Percentiles rank a stretch among this genome's conserved stretches.
These are phyloP conservation scores for Oehlia diaphana DNA, from an alignment of 192 early-diverging fungal species.

Conservation along the genomic window DNA sequence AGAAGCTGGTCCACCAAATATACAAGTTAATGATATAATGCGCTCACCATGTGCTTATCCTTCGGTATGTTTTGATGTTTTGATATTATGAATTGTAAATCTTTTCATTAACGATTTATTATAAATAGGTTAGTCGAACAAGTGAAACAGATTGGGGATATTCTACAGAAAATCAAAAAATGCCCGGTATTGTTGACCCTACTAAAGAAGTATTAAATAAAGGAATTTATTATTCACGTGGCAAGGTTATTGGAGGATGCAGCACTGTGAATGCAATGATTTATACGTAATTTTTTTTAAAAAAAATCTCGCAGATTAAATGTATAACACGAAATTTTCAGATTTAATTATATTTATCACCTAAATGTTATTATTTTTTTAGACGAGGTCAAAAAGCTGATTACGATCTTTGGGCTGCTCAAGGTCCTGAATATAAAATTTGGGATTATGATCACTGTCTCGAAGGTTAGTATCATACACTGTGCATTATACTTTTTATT, in stretches of 20 bases:
- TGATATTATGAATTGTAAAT: too few relatives aligned
- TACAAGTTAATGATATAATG: too few relatives aligned
- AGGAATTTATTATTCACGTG: background rate
- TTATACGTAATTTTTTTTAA: background rate
- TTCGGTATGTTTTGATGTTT: too few relatives aligned
- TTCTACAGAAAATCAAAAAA: too few relatives aligned
- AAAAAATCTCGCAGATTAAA: background rate
- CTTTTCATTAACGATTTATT: too few relatives aligned
- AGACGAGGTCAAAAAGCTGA: background rate
- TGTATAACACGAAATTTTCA: too few relatives aligned
- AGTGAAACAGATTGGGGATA: too few relatives aligned
- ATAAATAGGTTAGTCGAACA: too few relatives aligned
- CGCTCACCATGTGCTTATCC: too few relatives aligned
- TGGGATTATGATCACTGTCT: constrained; percentile 13
- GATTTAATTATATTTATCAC: too few relatives aligned
- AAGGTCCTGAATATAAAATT: constrained; percentile 9
- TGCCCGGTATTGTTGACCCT: background rate
- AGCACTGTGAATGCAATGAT: background rate
- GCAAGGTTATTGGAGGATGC: constrained; percentile 5
- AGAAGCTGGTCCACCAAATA: too few relatives aligned
- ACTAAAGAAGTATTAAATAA: background rate
- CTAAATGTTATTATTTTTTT: background rate
- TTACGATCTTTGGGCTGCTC: background rate
- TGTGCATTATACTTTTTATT: background rate
- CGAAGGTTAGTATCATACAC: background rate